Evolutionary conservation across 2,329 filamentous ascomycete species (phyloP), one percentile per base, ranked within the genome.

Genomic region (Penicillium brasilianum): DNA sequence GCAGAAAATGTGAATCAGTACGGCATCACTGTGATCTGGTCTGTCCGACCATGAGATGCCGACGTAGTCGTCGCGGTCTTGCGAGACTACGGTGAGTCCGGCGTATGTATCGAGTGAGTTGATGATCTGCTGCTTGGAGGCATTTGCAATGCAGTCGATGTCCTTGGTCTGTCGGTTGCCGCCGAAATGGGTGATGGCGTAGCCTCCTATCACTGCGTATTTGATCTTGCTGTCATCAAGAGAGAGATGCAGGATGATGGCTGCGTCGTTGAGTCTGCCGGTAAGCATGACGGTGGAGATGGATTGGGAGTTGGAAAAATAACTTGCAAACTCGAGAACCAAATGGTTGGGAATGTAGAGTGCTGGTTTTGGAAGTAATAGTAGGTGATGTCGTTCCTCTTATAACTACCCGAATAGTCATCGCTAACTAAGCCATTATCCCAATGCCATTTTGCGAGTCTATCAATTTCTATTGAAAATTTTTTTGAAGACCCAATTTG

Each of bases 91-190:
- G 18, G 11, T 6, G 25, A 55, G 18, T 10, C 52, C 37, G 22
- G 28, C 52, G 10, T 43, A 18, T 20, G 11, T n/a, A 18, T 55
- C n/a, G 16, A 55, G 28, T 13, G 28, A 28, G 10, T 30, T 3
- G 39, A 34, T 20, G 13, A 55, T 43, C 22, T 55, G 39, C 39
- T 18, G 1, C n/a, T 55, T 41, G 2, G 37, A 55, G 9, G 52
- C 52, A 16, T 13, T 43, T 30, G 52, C 52, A 10, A 55, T 43
- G 37, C 52, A 55, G n/a, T 55, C 52, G 52, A 55, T 46, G 8
- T 43, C n/a, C 7, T 55, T 44, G 6, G 25, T 55, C 32, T 55
- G 28, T 2, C 52, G 52, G 13, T 43, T 43, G 13, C 39, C 52
- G 13, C 36, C 37, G 9, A 55, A 22, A n/a, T 43, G 37, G 22